Base-by-base conservation (phyloP, 1,139 yeast genomes). In the Magnusiomyces fungicola region DNA sequence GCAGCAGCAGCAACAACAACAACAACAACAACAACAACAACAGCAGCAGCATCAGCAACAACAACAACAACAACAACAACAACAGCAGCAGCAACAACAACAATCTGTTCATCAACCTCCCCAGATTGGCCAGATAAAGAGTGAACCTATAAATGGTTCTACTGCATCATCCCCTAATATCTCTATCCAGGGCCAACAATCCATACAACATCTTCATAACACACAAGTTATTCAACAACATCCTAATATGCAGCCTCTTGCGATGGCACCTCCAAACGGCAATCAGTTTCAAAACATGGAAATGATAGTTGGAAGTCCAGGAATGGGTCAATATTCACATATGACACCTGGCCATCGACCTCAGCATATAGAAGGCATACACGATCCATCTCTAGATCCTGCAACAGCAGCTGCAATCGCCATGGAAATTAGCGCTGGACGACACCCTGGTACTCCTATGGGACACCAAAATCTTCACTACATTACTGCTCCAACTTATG, bases 391-490 rank as follows among this genome's bases (percentile, higher is more conserved):
- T 34, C 10, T 53, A 53, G 29, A 45, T 43, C 3, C 59, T 47
- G 39, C 55, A 46, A 23, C 54, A 45, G 42, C 59, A 50, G 45
- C 51, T 34, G 43, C 55, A 43, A 19, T 25, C 48, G 19, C 45
- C n/a, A 38, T 38, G 41, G 41, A 38, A 38, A 38, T 38, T 14
- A 19, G 24, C 12, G 23, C 41, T 12, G 41, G 41, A 3, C 14
- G 41, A 4, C 41, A 22, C 14, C 12, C 41, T 14, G 16, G 23
- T 12, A 21, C 41, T 21, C 21, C 27, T 18, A 21, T 38, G 12
- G 12, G 16, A 9, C 23, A 14, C 25, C 24, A 38, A 19, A 22
- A 43, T 39, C n/a, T n/a, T n/a, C 39, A 40, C 14, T 33, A 34
- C 18, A 40, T 38, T 22, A 46, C 51, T 30, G 50, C 42, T 14